phyloP scores from a whole-genome alignment of 2,329 filamentous ascomycete species.

The Colletotrichum sp. region DNA sequence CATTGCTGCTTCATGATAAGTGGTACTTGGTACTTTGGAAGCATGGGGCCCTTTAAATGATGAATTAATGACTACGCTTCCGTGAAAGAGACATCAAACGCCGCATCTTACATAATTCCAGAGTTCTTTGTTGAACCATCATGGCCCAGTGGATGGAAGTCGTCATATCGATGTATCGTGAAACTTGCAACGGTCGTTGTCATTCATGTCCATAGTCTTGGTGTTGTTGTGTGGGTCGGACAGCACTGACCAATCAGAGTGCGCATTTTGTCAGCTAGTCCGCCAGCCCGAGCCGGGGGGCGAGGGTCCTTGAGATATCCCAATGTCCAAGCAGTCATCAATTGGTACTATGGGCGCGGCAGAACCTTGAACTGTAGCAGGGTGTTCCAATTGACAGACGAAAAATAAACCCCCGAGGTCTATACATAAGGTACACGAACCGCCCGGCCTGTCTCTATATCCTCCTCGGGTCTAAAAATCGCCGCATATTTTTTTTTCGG shows the following conservation, averaged over 20 bases:
- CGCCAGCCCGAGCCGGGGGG: not conserved
- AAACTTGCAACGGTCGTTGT: not conserved
- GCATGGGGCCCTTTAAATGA: not conserved
- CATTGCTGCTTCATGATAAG: not conserved
- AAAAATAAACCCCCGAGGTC: slow-evolving; percentile 20
- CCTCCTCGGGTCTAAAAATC: slow-evolving; percentile 5
- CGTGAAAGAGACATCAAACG: not conserved
- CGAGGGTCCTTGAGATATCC: not conserved
- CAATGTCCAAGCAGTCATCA: slow-evolving; percentile 4
- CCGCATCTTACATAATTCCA: not conserved
- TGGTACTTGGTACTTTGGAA: not conserved
- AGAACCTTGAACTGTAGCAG: slow-evolving; percentile 11
- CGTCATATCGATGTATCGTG: not conserved
- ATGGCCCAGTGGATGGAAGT: not conserved
- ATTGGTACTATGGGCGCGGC: slow-evolving; percentile 8
- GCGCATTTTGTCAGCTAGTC: slow-evolving; percentile 19
- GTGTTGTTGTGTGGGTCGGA: not conserved
- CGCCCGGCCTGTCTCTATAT: slow-evolving; percentile 5
- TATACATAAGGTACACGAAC: slow-evolving; percentile 25
- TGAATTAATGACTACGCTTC: not conserved
- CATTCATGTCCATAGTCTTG: not conserved
- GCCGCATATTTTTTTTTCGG: not conserved
- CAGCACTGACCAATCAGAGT: not conserved
- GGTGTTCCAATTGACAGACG: slow-evolving; percentile 20
- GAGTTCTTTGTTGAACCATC: not conserved